phyloP scores from a whole-genome alignment of 2,329 filamentous ascomycete genomes.

The Diaporthe amygdali region DNA sequence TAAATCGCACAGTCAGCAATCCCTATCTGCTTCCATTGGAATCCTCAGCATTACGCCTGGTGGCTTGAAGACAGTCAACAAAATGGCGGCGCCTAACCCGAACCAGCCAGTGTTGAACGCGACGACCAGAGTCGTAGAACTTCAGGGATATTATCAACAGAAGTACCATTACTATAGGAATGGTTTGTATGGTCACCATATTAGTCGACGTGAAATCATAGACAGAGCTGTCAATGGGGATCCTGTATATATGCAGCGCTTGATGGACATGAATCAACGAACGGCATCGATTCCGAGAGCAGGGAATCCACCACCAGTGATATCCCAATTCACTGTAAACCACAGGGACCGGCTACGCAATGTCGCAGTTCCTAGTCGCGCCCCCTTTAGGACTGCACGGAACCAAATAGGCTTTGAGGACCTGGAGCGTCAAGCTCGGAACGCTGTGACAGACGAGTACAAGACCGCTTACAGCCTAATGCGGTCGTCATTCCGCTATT shows the following conservation, averaged over 20 bases:
- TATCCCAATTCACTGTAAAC: background rate
- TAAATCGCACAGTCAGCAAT: no score
- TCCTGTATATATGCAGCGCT: background rate
- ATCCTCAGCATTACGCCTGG: no score
- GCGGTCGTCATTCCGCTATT: background rate
- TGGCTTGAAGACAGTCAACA: background rate
- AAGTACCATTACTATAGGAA: background rate
- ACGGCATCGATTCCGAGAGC: background rate
- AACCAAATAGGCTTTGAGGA: no score
- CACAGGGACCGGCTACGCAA: background rate
- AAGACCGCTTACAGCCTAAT: background rate
- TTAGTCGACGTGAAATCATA: accelerated
- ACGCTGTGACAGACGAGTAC: background rate
- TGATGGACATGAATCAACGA: background rate
- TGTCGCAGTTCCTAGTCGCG: background rate
- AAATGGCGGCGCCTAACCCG: background rate
- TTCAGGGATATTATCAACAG: background rate
- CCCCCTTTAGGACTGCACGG: background rate
- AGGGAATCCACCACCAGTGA: background rate
- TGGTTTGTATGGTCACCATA: background rate
- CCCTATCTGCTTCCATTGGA: no score
- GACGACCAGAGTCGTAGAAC: accelerated
- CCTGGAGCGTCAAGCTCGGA: background rate
- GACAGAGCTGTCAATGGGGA: background rate
- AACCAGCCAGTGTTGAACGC: no score